Evolutionary conservation across 495 filamentous ascomycete species (phyloP).

Genomic region (Penicillium dipodomyicola): DNA sequence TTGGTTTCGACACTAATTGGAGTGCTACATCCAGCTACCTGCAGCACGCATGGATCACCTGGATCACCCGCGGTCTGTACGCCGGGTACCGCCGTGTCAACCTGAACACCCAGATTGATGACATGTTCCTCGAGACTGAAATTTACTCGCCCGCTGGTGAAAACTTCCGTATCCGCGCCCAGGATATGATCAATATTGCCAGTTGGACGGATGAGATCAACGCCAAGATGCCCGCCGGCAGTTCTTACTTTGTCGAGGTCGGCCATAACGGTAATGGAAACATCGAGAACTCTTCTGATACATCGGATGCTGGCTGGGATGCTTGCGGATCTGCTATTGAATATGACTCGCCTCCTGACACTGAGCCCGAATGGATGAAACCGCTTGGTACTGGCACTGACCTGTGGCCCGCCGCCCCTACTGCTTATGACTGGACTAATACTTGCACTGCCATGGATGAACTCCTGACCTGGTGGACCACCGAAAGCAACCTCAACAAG

Average conservation of each 20-base stretch:
- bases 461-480: constrained; percentile 52
- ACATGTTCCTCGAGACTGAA: constrained; percentile 58
- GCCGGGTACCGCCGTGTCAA: constrained; percentile 55
- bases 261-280: constrained; percentile 64
- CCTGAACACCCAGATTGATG: constrained; percentile 62
- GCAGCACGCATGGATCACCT: constrained; percentile 64
- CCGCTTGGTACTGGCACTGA: constrained; percentile 55
- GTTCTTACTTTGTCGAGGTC: constrained; percentile 54
- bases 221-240: constrained; percentile 53
- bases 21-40: constrained; percentile 53
- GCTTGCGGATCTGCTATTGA: constrained; percentile 41
- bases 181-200: constrained; percentile 49
- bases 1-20: constrained; percentile 55
- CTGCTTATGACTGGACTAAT: constrained; percentile 46
- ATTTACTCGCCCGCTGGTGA: constrained; percentile 49
- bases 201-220: constrained; percentile 52
- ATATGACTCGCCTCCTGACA: constrained; percentile 41
- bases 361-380: constrained; percentile 55
- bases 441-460: constrained; percentile 49
- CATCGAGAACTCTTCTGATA: constrained; percentile 46
- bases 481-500: constrained; percentile 44
- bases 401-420: constrained; percentile 51
- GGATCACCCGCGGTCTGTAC: constrained; percentile 57
- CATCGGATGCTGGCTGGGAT: constrained; percentile 27
- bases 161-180: constrained; percentile 50